A percentile compares a stretch with the other conserved stretches of the same genome.
Conservation (phyloP, 2,329 filamentous ascomycete genomes). For the Penicillium sp. region DNA sequence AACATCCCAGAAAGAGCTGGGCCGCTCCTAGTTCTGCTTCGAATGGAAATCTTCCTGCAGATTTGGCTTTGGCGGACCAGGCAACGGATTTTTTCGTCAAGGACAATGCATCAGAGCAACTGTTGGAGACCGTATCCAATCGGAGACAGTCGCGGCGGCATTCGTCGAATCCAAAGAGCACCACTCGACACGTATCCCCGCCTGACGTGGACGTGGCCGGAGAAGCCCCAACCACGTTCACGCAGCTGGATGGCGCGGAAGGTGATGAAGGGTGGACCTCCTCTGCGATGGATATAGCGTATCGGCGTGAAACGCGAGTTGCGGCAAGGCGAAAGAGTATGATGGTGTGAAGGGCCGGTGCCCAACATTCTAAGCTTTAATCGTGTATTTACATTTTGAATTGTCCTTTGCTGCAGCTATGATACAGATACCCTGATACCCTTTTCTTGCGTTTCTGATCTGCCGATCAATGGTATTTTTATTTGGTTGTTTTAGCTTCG, state of each 20-base stretch:
- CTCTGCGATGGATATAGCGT: slow-evolving; percentile 11
- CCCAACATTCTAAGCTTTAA: slow-evolving; percentile 1
- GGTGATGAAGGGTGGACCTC: slow-evolving; percentile 12
- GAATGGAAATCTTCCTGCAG: slow-evolving; percentile 6
- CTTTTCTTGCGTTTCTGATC: slow-evolving; percentile 3
- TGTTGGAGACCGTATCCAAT: slow-evolving; percentile 28
- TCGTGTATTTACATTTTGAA: slow-evolving; percentile 19
- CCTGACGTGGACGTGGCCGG: slow-evolving; percentile 2
- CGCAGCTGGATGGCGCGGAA: slow-evolving; percentile 4
- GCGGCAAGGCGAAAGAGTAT: slow-evolving; percentile 40
- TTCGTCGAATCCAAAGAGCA: slow-evolving; percentile 31
- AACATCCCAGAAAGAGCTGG: slow-evolving; percentile 3
- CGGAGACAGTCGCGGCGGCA: slow-evolving; percentile 35
- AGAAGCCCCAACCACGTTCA: slow-evolving; percentile 1
- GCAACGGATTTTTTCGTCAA: slow-evolving; percentile 17
- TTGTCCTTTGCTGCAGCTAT: slow-evolving; percentile 12
- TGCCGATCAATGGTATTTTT: slow-evolving; percentile 3
- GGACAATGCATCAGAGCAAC: slow-evolving; percentile 15
- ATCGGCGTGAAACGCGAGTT: slow-evolving; percentile 32
- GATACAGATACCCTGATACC: slow-evolving; percentile 31
- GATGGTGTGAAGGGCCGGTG: slow-evolving; percentile 34
- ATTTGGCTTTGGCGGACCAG: slow-evolving; percentile 17
- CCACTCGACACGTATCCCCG: slow-evolving; percentile 2
- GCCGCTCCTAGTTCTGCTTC: background rate
- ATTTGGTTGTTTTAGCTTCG: background rate